Base-by-base conservation (phyloP, 768 basidiomycete genomes). In the Auriculariales sp. region DNA sequence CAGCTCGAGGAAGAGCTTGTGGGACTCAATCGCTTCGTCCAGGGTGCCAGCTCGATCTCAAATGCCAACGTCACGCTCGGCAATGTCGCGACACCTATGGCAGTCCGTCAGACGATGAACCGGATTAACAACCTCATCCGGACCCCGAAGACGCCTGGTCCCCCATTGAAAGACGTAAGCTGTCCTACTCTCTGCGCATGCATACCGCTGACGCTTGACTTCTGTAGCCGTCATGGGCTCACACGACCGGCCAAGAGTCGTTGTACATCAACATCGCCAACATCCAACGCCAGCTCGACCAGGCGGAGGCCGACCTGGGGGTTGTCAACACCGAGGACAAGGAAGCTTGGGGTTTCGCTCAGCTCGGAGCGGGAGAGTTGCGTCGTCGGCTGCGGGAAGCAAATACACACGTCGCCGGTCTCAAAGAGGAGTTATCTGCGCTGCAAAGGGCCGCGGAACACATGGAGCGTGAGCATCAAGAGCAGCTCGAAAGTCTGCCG, bases 271-370 rank as follows among this genome's bases (percentile, higher is more conserved):
- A 91, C 61, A 84, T 91, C 46, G 71, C 69, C 47, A 74, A 81
- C 22, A 67, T 92, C 31, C 82, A 90, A 56, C 68, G 68, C 15
- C 81, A 91, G 55, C 78, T 92, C 25, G 81, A 83, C 54, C 71
- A 61, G 2, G 89, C 88, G 9, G 90, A 93, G 59, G 79, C 83
- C 30, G 83, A 76, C 56, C 85, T 93, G 49, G 91, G 93, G 61
- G 71, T 93, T 14, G 87, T 89, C 59, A 78, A 81, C 47, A 78
- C 93, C 2, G 84, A 87, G 58, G 81, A 89, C 50, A 80, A 82
- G 0, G 39, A 44, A 11, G 88, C 88, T 3, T 62, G 82, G 12
- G 85, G 78, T 27, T 81, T 81, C 34, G 77, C 36, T 24, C 27
- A 28, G n/a, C 46, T 90, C 39, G 77, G 75, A 5, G 67, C 88